Percentiles rank a stretch among this genome's conserved stretches.
phyloP scores from a whole-genome alignment of 805 yeast species.

The Wickerhamomyces chambardii region DNA sequence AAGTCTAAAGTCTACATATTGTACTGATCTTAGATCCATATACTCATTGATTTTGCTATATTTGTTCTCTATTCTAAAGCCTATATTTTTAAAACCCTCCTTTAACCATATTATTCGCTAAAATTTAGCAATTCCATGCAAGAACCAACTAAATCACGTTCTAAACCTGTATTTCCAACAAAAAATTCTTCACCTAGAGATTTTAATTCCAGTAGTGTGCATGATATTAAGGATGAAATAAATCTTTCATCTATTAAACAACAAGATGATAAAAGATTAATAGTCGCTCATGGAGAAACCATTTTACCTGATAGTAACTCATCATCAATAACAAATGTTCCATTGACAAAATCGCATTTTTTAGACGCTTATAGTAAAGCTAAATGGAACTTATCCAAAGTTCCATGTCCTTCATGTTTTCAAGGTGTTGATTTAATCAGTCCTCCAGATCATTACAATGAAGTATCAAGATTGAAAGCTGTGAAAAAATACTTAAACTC shows the following conservation, averaged over 20 bases:
- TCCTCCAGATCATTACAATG: constrained; percentile 53
- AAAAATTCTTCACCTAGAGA: too few species aligned
- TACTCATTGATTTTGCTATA: too few species aligned
- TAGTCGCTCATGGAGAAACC: constrained; percentile 2
- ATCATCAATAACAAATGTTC: constrained; percentile 15
- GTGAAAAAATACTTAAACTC: constrained; percentile 30
- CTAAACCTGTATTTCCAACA: too few species aligned
- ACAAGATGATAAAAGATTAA: not conserved
- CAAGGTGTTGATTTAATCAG: constrained; percentile 35
- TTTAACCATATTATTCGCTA: too few species aligned
- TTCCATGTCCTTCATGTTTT: constrained; percentile 48
- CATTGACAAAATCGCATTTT: constrained; percentile 42
- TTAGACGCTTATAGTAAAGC: constrained; percentile 48
- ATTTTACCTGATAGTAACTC: constrained; percentile 4
- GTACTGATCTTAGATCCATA: too few species aligned
- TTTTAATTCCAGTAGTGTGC: too few species aligned
- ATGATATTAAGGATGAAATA: too few species aligned
- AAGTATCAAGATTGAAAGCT: constrained; percentile 31
- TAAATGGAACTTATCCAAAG: constrained; percentile 43
- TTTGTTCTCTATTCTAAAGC: too few species aligned
- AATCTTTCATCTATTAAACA: not conserved
- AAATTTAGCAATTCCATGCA: too few species aligned
- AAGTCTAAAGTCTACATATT: too few species aligned
- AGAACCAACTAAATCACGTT: too few species aligned
- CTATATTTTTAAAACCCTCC: too few species aligned